A percentile compares a stretch with the other conserved stretches of the same genome.
Evolutionary conservation across 2,329 filamentous ascomycete species (phyloP).

Genomic region (Penicillium sp.): DNA sequence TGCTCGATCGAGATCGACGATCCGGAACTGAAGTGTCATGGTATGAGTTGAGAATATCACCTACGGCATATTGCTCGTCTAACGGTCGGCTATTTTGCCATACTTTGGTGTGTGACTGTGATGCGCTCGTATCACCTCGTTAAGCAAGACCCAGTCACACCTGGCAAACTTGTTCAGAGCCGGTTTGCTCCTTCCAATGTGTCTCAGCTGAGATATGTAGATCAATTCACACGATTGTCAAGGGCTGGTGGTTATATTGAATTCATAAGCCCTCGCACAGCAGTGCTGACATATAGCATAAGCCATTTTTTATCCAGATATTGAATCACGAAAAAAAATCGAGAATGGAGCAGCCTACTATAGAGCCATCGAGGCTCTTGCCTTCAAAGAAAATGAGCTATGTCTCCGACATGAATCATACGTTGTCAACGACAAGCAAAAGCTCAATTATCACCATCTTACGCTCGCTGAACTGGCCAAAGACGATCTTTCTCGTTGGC

Average conservation of each 20-base stretch:
- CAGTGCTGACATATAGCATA: background rate
- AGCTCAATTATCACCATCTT: background rate
- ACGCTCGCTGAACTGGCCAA: constrained; percentile 15
- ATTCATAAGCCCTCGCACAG: background rate
- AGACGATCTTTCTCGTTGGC: constrained; percentile 11
- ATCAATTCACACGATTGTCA: background rate
- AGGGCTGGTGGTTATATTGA: background rate
- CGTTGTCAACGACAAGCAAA: background rate
- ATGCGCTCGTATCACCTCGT: background rate
- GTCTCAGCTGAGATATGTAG: background rate
- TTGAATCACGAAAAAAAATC: no score
- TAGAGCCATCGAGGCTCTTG: background rate
- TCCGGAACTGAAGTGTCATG: background rate
- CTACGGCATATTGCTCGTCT: background rate
- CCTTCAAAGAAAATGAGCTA: background rate
- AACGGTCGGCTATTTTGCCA: background rate
- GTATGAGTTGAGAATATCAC: background rate
- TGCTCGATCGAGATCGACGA: background rate
- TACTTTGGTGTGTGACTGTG: background rate
- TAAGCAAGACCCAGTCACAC: background rate
- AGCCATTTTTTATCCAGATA: background rate
- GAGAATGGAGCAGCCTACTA: background rate
- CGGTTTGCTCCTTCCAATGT: background rate
- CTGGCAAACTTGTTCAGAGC: background rate
- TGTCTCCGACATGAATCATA: background rate